These are phyloP conservation scores for Citrus unshiu DNA, from an alignment of 345 rosid genomes.

Conservation along the genomic window DNA sequence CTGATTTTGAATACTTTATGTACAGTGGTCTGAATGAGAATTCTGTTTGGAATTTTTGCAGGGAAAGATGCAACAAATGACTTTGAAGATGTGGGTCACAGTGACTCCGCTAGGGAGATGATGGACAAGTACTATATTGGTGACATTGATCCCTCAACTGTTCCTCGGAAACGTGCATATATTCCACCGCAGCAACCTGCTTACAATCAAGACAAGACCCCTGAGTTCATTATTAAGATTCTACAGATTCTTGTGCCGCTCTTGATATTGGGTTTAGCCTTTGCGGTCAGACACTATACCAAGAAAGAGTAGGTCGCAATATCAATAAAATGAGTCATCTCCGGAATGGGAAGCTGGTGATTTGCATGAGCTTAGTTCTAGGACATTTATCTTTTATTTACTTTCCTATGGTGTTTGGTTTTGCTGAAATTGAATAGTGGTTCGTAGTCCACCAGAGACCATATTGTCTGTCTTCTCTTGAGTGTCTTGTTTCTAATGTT, in stretches of 20 bases:
- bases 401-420: conserved; percentile 5
- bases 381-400: neutral
- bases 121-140: conserved; percentile 75
- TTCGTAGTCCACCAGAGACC: neutral
- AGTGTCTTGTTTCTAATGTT: conserved; percentile 1
- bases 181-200: conserved; percentile 47
- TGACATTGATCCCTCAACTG: conserved; percentile 55
- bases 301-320: conserved; percentile 63
- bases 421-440: neutral
- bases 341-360: conserved; percentile 1
- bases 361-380: conserved; percentile 1
- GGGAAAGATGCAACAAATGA: conserved; percentile 94
- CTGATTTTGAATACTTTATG: neutral
- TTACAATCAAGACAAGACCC: conserved; percentile 55
- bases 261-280: conserved; percentile 76
- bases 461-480: neutral
- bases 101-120: conserved; percentile 83
- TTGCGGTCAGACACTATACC: conserved; percentile 67
- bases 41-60: conserved; percentile 14
- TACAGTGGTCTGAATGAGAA: neutral
- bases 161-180: conserved; percentile 53
- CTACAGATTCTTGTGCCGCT: conserved; percentile 88
- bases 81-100: conserved; percentile 96
- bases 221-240: conserved; percentile 66
- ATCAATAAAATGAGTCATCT: neutral